A percentile compares a stretch with the other conserved stretches of the same genome.
Evolutionary conservation across 495 filamentous ascomycete species (phyloP).

Genomic region (Xylaria castorea): DNA sequence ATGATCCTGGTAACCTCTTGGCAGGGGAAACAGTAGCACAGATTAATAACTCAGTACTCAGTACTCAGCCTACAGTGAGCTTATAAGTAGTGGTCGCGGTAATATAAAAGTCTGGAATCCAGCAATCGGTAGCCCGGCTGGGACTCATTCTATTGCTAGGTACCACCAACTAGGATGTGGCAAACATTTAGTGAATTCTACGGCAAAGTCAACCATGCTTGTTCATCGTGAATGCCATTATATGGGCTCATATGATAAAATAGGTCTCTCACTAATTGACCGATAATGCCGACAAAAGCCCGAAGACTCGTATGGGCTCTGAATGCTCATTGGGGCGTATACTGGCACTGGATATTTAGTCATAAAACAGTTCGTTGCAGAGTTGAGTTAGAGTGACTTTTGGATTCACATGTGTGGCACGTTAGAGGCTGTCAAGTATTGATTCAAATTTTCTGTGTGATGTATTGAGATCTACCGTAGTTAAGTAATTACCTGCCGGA

Average conservation of each 20-base stretch:
- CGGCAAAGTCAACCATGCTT: neutral
- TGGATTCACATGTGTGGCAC: neutral
- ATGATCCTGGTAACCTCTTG: neutral
- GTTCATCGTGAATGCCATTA: neutral
- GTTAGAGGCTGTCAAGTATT: neutral
- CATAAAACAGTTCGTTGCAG: neutral
- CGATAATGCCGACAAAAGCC: conserved; percentile 5
- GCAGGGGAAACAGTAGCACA: neutral
- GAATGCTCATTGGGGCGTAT: neutral
- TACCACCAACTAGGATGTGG: neutral
- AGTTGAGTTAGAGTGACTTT: neutral
- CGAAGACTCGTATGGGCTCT: neutral
- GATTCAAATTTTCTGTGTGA: neutral
- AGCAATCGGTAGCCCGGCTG: neutral
- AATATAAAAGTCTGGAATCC: neutral
- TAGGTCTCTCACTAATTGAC: conserved; percentile 10
- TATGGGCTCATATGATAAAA: neutral
- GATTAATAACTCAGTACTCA: neutral
- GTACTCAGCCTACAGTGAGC: neutral
- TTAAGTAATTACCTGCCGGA: neutral
- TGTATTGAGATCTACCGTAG: neutral
- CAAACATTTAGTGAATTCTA: neutral
- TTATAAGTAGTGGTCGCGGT: neutral
- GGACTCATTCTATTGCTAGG: neutral
- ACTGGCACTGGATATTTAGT: neutral